Evolutionary conservation across 2,329 filamentous ascomycete species (phyloP).

Genomic region (Ophiostoma himal-ulmi): DNA sequence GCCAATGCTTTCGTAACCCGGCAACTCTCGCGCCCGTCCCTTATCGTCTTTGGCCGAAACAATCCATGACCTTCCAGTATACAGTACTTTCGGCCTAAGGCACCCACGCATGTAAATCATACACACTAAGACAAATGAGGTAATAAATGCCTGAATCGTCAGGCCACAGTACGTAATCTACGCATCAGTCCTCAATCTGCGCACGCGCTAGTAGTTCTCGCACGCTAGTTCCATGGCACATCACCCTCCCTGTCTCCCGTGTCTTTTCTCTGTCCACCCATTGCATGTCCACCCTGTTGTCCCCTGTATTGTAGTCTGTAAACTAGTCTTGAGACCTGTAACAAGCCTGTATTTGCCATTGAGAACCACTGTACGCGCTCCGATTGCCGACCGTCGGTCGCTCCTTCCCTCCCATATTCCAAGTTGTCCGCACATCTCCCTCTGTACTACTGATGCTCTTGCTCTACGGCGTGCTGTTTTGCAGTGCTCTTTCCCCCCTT

Average conservation of each 20-base stretch:
- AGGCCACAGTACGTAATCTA: constrained; percentile 28
- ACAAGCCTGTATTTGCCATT: background rate
- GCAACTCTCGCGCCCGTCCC: constrained; percentile 15
- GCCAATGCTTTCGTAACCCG: background rate
- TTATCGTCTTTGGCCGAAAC: constrained; percentile 16
- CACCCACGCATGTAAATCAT: constrained; percentile 19
- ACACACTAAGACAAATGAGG: constrained; percentile 13
- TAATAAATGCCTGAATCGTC: constrained; percentile 23
- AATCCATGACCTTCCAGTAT: constrained; percentile 11
- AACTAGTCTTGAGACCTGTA: background rate
- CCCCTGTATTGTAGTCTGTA: background rate
- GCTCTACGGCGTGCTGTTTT: background rate
- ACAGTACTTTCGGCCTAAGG: constrained; percentile 24
- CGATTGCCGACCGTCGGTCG: background rate
- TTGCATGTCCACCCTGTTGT: background rate
- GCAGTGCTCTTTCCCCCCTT: constrained; percentile 13
- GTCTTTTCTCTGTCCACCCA: background rate
- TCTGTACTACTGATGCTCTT: constrained; percentile 10
- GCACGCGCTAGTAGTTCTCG: constrained; percentile 21
- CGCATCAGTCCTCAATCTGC: constrained; percentile 27
- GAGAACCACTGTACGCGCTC: background rate
- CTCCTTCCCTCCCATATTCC: constrained; percentile 19
- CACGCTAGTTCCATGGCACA: constrained; percentile 18
- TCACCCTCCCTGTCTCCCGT: constrained; percentile 15
- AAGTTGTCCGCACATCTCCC: constrained; percentile 23